phyloP scores from a whole-genome alignment of 2,329 filamentous ascomycete genomes.

The Aspergillus sojae region DNA sequence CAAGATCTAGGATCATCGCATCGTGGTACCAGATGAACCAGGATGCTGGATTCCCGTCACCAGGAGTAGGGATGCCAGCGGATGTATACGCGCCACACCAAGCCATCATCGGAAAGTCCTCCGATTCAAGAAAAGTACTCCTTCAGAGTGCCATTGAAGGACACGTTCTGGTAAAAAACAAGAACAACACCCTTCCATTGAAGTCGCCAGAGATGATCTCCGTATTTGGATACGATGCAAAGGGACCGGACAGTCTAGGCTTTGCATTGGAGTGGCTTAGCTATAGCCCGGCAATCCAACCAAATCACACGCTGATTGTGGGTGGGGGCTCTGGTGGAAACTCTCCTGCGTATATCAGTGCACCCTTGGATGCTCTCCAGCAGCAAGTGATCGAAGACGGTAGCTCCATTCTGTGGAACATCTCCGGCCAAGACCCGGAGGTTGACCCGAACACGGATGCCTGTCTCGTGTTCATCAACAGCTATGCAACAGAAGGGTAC shows the following conservation, averaged over 20 bases:
- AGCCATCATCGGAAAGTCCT: constrained; percentile 52
- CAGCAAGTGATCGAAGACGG: constrained; percentile 57
- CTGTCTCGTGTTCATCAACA: constrained; percentile 63
- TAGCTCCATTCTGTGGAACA: constrained; percentile 40
- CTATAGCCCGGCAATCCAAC: constrained; percentile 23
- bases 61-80: constrained; percentile 28
- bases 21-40: constrained; percentile 46
- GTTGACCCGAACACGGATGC: constrained; percentile 24
- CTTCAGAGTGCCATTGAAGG: constrained; percentile 58
- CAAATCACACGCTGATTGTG: constrained; percentile 51
- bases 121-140: constrained; percentile 30
- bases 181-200: constrained; percentile 53
- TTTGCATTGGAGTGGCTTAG: not conserved
- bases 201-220: constrained; percentile 26
- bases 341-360: constrained; percentile 51
- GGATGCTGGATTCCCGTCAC: constrained; percentile 18
- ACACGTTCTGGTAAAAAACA: constrained; percentile 60
- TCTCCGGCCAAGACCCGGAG: constrained; percentile 18
- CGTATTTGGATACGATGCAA: constrained; percentile 31
- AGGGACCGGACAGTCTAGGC: constrained; percentile 8
- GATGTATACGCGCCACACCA: constrained; percentile 20
- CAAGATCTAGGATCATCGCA: constrained; percentile 40
- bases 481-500: constrained; percentile 44
- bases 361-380: constrained; percentile 59
- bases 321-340: constrained; percentile 55